These are phyloP conservation scores for Clonostachys rhizophaga DNA, from an alignment of 2,329 filamentous ascomycete species.

Conservation along the genomic window DNA sequence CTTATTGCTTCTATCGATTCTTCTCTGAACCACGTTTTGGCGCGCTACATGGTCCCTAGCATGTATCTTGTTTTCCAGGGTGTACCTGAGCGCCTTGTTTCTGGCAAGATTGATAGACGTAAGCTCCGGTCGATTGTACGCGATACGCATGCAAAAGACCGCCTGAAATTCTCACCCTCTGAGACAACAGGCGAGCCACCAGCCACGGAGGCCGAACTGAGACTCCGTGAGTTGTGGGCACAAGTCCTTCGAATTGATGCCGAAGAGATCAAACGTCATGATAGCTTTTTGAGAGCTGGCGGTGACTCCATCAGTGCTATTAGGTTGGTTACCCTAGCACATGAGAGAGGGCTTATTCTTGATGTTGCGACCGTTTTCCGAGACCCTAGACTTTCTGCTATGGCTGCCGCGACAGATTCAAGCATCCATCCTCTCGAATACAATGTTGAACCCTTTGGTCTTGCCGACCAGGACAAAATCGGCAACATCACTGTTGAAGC, in stretches of 20 bases:
- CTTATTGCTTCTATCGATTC: background rate
- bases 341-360: slow-evolving; percentile 22
- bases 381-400: slow-evolving; percentile 30
- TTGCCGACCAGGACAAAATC: background rate
- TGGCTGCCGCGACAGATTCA: slow-evolving; percentile 19
- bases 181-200: slow-evolving; percentile 7
- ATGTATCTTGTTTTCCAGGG: slow-evolving; percentile 9
- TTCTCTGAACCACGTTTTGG: slow-evolving; percentile 3
- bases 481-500: background rate
- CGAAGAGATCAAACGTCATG: slow-evolving; percentile 16
- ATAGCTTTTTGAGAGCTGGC: slow-evolving; percentile 35
- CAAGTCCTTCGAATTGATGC: slow-evolving; percentile 20
- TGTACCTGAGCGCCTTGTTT: slow-evolving; percentile 7
- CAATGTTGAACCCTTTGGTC: background rate
- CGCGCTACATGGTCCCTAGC: slow-evolving; percentile 11
- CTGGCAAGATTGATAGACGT: slow-evolving; percentile 7
- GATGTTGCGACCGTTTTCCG: slow-evolving; percentile 34
- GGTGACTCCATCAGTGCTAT: slow-evolving; percentile 42
- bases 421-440: background rate
- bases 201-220: slow-evolving; percentile 23
- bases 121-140: slow-evolving; percentile 16
- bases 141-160: slow-evolving; percentile 11
- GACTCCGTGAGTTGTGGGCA: slow-evolving; percentile 22
- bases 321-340: slow-evolving; percentile 32
- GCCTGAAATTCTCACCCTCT: background rate